phyloP scores from a whole-genome alignment of 371 early-diverging fungal genomes.

The Entomophthora muscae region DNA sequence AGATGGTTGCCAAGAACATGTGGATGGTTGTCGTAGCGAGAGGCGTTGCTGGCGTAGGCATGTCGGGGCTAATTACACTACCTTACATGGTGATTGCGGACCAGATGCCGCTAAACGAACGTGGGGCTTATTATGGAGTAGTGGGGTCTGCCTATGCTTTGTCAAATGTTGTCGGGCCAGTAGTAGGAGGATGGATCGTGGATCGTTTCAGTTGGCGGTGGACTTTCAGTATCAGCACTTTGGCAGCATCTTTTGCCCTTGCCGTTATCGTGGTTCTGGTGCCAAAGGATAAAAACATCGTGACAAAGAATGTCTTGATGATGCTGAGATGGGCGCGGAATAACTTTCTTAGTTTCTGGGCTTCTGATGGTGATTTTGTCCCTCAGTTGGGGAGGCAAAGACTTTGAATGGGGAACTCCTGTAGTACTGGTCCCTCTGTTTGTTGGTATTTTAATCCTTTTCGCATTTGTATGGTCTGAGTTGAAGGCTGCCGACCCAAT shows the following conservation, averaged over 20 bases:
- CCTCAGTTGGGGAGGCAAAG: not conserved
- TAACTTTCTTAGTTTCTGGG: not conserved
- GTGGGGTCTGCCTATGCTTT: not conserved
- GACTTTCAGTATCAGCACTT: not conserved
- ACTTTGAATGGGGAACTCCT: not conserved
- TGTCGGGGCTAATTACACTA: not conserved
- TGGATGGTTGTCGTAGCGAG: not conserved
- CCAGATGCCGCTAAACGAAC: not conserved
- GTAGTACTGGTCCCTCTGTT: not conserved
- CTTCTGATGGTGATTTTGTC: not conserved
- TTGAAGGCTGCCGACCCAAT: not conserved
- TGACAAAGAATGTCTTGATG: not conserved
- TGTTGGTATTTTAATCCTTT: not conserved
- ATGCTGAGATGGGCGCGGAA: not conserved
- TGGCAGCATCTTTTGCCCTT: not conserved
- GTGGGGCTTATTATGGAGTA: not conserved
- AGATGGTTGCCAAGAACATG: not conserved
- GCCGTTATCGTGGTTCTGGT: not conserved
- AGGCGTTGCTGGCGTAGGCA: not conserved
- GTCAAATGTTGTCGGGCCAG: not conserved
- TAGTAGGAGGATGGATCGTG: not conserved
- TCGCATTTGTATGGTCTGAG: not conserved
- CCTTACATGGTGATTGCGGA: slow-evolving; percentile 1
- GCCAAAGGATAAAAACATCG: not conserved
- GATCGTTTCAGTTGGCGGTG: not conserved